Base-by-base conservation (phyloP, 139 green algal genomes). In the Chara braunii region DNA sequence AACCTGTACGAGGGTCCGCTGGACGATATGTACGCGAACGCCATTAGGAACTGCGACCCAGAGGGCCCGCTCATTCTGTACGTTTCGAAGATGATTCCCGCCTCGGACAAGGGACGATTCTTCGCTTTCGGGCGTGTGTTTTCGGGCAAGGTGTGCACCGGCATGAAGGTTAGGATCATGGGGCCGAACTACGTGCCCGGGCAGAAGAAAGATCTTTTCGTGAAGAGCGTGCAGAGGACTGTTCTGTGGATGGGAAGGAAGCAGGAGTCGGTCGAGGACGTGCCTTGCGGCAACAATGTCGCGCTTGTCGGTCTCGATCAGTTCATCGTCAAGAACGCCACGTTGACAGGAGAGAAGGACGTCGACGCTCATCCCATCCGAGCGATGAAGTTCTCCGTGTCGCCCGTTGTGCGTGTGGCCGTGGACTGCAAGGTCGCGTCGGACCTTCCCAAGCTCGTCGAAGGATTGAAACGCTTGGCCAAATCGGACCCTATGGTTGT, bases 361-460 rank as follows among this genome's bases (percentile, higher is more conserved):
- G 86, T 87, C 6, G 92, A 96, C 58, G 85, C 86, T n/a, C 85
- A 94, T 86, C 88, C 89, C 55, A 92, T 98, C 83, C 95, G 95
- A 86, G 89, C 89, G 51, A 98, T 97, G 92, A 98, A 98, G 87
- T 97, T 97, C 92, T 89, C 74, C 42, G 92, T 98, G 77, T 95
- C 87, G 30, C 91, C 92, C 63, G 91, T 97, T 58, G 90, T 89
- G 75, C 84, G 85, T 67, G 89, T 95, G 48, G 89, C 89, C 52
- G 89, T 95, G 37, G 84, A 94, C 81, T 89, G 87, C 77, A 96
- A 97, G 90, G 75, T 90, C 30, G 87, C 92, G 12, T 88, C 84
- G 28, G 91, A 97, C 82, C 86, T 98, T 76, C 92, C 92, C 81
- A 98, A 98, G 88, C 88, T 98, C 59, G 92, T 98, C 64, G 92